A percentile compares a stretch with the other conserved stretches of the same genome.
These are phyloP conservation scores for Parastagonospora avenae DNA, from an alignment of 2,329 filamentous ascomycete genomes.

Conservation along the genomic window DNA sequence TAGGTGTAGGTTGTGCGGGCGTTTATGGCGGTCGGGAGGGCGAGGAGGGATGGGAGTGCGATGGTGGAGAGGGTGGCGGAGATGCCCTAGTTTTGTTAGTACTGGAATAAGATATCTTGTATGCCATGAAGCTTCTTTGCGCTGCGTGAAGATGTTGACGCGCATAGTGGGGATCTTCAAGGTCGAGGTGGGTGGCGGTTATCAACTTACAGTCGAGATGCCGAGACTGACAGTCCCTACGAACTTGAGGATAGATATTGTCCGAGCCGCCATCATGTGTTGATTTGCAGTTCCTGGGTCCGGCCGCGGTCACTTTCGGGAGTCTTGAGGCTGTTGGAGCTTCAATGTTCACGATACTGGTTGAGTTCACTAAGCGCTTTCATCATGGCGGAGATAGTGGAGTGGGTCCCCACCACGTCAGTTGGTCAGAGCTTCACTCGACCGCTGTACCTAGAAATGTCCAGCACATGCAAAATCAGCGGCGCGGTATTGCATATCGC, in stretches of 20 bases:
- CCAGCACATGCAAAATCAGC: slow-evolving; percentile 1
- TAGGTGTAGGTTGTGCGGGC: slow-evolving; percentile 65
- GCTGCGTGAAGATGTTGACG: background rate
- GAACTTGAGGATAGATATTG: slow-evolving; percentile 84
- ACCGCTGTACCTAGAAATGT: background rate
- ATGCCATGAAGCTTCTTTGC: background rate
- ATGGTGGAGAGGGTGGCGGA: slow-evolving; percentile 83
- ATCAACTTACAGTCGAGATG: slow-evolving; percentile 75
- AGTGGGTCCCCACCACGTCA: slow-evolving; percentile 3
- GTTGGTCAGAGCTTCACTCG: slow-evolving; percentile 7
- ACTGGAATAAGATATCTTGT: background rate
- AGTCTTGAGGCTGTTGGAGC: slow-evolving; percentile 2
- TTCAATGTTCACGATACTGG: slow-evolving; percentile 9
- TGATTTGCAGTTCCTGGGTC: background rate
- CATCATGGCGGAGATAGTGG: slow-evolving; percentile 23
- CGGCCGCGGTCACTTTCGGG: background rate
- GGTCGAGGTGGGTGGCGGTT: slow-evolving; percentile 18
- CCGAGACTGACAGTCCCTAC: slow-evolving; percentile 89
- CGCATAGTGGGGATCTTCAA: slow-evolving; percentile 2
- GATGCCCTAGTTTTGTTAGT: slow-evolving; percentile 67
- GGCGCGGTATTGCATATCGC: no score
- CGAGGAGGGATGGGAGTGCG: slow-evolving; percentile 78
- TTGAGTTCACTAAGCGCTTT: slow-evolving; percentile 19
- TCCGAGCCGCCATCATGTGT: slow-evolving; percentile 64
- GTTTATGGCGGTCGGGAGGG: slow-evolving; percentile 76